Evolutionary conservation across 805 yeast species (phyloP).

Genomic region (Teunomyces lycoperdinae): DNA sequence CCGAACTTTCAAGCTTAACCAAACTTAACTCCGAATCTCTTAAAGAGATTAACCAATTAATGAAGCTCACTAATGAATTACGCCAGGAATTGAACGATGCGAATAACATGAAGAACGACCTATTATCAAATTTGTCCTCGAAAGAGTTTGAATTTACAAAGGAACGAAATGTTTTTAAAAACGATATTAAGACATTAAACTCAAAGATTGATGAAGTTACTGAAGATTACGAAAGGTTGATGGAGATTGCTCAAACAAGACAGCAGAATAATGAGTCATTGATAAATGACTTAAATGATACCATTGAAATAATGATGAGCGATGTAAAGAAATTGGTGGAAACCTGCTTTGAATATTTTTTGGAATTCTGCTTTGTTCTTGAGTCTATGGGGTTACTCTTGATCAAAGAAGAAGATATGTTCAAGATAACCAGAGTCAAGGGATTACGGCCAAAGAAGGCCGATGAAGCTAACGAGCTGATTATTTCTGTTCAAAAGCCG

Average conservation of each 20-base stretch:
- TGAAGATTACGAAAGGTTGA: constrained; percentile 40
- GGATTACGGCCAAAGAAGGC: constrained; percentile 58
- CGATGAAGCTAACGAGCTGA: constrained; percentile 21
- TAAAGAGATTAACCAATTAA: constrained; percentile 14
- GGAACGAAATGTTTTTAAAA: constrained; percentile 50
- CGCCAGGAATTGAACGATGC: constrained; percentile 21
- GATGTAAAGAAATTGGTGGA: constrained; percentile 15
- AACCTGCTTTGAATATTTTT: constrained; percentile 28
- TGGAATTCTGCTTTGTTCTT: constrained; percentile 52
- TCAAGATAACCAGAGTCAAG: constrained; percentile 70
- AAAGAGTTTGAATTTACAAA: constrained; percentile 57
- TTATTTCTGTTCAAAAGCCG: constrained; percentile 20
- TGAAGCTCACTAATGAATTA: constrained; percentile 10
- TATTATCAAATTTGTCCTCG: constrained; percentile 64
- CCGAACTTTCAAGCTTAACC: constrained; percentile 10
- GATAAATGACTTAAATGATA: constrained; percentile 23
- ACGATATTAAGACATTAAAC: constrained; percentile 46
- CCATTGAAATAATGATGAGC: constrained; percentile 15
- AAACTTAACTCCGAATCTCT: constrained; percentile 10
- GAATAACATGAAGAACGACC: constrained; percentile 52
- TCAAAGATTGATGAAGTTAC: constrained; percentile 46
- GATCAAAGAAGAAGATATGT: constrained; percentile 36
- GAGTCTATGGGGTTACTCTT: constrained; percentile 78
- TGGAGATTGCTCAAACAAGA: constrained; percentile 36
- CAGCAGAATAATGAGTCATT: constrained; percentile 23